phyloP scores from a whole-genome alignment of 2,329 filamentous ascomycete species.

The Metarhizium guizhouense region DNA sequence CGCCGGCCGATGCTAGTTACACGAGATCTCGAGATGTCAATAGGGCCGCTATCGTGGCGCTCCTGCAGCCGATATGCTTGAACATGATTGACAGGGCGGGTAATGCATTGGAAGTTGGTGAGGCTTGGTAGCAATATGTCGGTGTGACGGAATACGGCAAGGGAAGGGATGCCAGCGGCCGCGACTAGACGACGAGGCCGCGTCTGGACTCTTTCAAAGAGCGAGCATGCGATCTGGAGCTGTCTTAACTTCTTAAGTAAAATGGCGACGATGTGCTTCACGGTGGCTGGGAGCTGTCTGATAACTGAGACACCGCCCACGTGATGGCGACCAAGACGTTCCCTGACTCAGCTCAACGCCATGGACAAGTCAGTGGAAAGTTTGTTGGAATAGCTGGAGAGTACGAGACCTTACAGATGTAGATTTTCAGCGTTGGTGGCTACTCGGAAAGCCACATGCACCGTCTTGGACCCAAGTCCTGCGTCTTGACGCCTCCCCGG shows the following conservation, averaged over 20 bases:
- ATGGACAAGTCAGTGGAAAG: not conserved
- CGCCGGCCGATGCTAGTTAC: not conserved
- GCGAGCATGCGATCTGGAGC: not conserved
- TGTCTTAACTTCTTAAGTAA: not conserved
- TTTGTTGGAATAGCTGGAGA: not conserved
- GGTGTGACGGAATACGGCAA: not conserved
- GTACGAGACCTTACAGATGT: not conserved
- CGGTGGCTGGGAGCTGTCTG: not conserved
- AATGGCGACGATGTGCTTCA: not conserved
- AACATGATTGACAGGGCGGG: not conserved
- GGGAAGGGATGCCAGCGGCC: not conserved
- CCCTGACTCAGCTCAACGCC: not conserved
- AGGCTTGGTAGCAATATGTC: too few species aligned
- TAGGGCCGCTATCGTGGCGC: not conserved
- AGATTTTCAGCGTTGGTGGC: too few species aligned
- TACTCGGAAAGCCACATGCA: too few species aligned
- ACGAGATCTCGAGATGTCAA: not conserved
- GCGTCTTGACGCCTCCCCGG: too few species aligned
- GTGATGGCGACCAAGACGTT: not conserved
- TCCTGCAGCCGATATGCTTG: not conserved
- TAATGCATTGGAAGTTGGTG: too few species aligned
- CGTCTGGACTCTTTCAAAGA: too few species aligned
- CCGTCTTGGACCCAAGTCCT: too few species aligned
- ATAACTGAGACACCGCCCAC: not conserved
- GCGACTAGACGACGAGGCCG: not conserved